phyloP scores from a whole-genome alignment of 2,329 filamentous ascomycete species.

The Paraconiothyrium brasiliense region DNA sequence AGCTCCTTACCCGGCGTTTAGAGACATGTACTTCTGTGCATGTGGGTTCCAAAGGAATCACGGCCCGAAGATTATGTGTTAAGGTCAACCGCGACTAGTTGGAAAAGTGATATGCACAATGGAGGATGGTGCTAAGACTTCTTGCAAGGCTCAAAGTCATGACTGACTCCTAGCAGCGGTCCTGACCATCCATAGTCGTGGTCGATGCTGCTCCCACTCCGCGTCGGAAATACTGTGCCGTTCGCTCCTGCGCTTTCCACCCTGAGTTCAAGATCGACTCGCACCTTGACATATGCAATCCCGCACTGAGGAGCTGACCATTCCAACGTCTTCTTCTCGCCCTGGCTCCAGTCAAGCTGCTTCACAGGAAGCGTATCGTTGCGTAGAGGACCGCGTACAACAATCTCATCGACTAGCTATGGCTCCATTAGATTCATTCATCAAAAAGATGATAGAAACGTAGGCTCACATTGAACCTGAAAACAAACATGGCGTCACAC shows the following conservation, averaged over 20 bases:
- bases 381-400: not conserved
- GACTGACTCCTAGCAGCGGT: slow-evolving; percentile 1
- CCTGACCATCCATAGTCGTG: slow-evolving; percentile 1
- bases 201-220: not conserved
- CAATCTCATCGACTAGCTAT: not conserved
- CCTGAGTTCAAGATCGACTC: not conserved
- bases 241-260: not conserved
- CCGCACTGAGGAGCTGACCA: slow-evolving; percentile 5
- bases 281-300: not conserved
- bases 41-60: not conserved
- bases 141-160: slow-evolving; percentile 9
- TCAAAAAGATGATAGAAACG: not conserved
- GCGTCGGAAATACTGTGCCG: slow-evolving; percentile 3
- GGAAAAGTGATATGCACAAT: not conserved
- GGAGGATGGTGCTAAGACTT: not conserved
- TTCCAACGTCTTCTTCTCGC: not conserved
- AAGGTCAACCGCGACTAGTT: not conserved
- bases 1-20: not conserved
- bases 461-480: not conserved
- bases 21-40: not conserved
- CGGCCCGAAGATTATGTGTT: not conserved
- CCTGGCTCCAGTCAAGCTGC: slow-evolving; percentile 9
- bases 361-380: slow-evolving; percentile 2
- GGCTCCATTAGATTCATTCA: not conserved
- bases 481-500: not conserved